Base-by-base conservation (phyloP, 148 eudicot species). In the Rhododendron henanense region DNA sequence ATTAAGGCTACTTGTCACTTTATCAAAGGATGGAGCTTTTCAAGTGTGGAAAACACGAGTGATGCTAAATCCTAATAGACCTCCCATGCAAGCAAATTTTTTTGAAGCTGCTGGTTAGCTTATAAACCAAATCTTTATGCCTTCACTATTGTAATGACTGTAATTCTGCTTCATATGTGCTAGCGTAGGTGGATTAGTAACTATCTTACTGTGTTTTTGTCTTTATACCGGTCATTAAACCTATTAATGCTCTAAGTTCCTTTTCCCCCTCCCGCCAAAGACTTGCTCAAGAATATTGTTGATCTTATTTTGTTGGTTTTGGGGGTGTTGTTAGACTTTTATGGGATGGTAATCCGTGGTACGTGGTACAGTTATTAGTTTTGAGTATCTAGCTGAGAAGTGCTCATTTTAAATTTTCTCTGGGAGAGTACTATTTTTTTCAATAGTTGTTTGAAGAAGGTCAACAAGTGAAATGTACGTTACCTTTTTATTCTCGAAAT, bases 1-100 rank as follows among this genome's bases (percentile, higher is more conserved):
- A 45, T 87, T 92, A 90, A 92, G 94, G 77, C 87, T 93, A 88
- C 93, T 97, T 80, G 93, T 94, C 75, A 97, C 98, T 67, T 85
- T 97, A 84, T 92, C 98, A 5, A 95, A 93, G 89, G 99, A 97
- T 88, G 98, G 99, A 83, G 87, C 90, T 88, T 91, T 95, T 85
- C 99, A 95, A 88, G 97, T 95, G 81, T 97, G 99, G 99, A 97
- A 93, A 92, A 93, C 98, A 69, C 92, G 95, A 83, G 95, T 91
- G 86, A 83, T 86, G 33, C 88, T 90, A 71, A 94, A 95, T 92
- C 94, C 98, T 19, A 95, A 93, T 86, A 93, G 91, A 86, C 95
- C 98, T 37, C 98, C 98, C 23, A 92, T 91, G 90, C 95, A 92
- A 91, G 95, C 98, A 84, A 94, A 90, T 81, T 97, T 95, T 90